Evolutionary conservation across 352 stramenopile species (phyloP), one percentile per base, ranked within the genome.

Genomic region (Globisporangium megalacanthum): DNA sequence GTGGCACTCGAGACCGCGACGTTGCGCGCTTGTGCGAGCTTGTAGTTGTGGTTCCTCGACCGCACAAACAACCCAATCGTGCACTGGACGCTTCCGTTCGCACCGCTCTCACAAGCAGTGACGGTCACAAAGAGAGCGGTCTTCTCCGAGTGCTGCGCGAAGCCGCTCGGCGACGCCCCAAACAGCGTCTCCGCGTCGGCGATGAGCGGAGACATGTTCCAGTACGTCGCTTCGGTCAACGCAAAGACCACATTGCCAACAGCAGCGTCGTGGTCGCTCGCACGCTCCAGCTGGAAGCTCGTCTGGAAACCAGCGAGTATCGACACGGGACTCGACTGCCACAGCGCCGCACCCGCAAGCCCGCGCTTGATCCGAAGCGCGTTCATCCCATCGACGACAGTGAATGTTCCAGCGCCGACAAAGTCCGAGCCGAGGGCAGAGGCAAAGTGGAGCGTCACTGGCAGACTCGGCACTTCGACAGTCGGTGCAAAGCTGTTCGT

Each of bases 141-240:
- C 13, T 56, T 61, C 49, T 71, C 58, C 11, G 66, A 70, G n/a
- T 64, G 25, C 25, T 29, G 46, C 2, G 52, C 10, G 6, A 41
- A 29, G 33, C 29, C 52, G 42, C 9, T 54, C 17, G 58, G 31
- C 17, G 60, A 50, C 25, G 25, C 33, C 13, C 68, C 41, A 13
- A 22, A 36, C 11, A 49, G 29, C 41, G 79, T 73, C 15, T 39
- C 56, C 3, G 59, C 59, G 37, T 72, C 70, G 33, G 60, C 42
- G 25, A 93, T 62, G 31, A 93, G 56, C 0, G 85, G 77, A 17
- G 66, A 55, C 2, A 86, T 17, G 39, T 86, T 65, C 85, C 85
- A 95, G 49, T 80, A 95, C 29, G 79, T 88, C 1, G 73, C 57
- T 55, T 87, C 76, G 46, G 75, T 80, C 15, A 92, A 56, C 4